phyloP scores from a whole-genome alignment of 106 monocot species.

The Dioscorea zingiberensis region DNA sequence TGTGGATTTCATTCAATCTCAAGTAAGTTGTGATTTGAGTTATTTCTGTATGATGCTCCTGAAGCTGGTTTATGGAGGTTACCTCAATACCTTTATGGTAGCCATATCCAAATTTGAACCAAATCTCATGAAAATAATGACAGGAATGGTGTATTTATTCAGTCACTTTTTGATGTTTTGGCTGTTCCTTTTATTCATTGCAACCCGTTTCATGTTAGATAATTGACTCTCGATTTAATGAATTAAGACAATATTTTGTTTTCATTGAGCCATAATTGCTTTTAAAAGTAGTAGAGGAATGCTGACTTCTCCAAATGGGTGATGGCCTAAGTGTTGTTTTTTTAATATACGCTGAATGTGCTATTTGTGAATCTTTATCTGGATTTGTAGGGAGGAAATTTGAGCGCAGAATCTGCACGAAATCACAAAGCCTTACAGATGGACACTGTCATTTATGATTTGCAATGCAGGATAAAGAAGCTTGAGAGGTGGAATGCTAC shows the following conservation, averaged over 20 bases:
- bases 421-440: conserved; percentile 26
- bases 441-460: conserved; percentile 54
- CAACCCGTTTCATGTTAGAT: not conserved
- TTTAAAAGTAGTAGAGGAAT: no score
- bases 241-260: no score
- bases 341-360: no score
- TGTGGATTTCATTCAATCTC: conserved; percentile 84
- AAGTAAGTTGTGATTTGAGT: conserved; percentile 29
- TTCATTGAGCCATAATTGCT: no score
- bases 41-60: not conserved
- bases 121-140: no score
- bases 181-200: no score
- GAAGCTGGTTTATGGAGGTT: not conserved
- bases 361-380: not conserved
- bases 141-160: no score
- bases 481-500: conserved; percentile 84
- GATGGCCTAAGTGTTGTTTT: no score
- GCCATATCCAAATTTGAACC: no score
- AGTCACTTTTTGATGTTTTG: no score
- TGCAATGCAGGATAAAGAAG: conserved; percentile 67
- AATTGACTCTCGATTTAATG: not conserved
- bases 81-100: no score
- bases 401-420: conserved; percentile 24
- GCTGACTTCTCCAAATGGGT: no score
- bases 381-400: conserved; percentile 49